A percentile compares a stretch with the other conserved stretches of the same genome.
These are phyloP conservation scores for Phytopythium boreale DNA, from an alignment of 352 stramenopile genomes.

Conservation along the genomic window DNA sequence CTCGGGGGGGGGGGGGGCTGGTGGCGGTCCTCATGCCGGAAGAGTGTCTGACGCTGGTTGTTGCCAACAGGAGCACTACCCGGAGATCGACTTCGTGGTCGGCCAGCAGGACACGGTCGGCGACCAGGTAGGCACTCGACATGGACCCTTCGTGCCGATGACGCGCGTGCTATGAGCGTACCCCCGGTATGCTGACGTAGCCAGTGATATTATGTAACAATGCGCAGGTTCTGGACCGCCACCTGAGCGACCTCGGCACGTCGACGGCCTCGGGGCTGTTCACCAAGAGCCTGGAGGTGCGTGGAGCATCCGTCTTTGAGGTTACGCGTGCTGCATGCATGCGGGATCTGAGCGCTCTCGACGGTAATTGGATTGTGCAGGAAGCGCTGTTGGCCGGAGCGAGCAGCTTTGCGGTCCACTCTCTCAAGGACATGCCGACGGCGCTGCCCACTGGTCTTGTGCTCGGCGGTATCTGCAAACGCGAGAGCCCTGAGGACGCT, in stretches of 20 bases:
- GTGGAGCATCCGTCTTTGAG: too few species aligned
- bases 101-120: conserved; percentile 79
- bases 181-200: too few species aligned
- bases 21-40: too few species aligned
- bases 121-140: conserved; percentile 41
- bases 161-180: too few species aligned
- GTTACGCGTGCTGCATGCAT: too few species aligned
- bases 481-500: conserved; percentile 80
- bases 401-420: conserved; percentile 85
- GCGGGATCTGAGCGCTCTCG: not conserved
- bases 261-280: conserved; percentile 74
- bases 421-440: conserved; percentile 89
- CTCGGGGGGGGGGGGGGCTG: too few species aligned
- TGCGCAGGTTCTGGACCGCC: conserved; percentile 53
- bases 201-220: too few species aligned
- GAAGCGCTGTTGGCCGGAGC: conserved; percentile 61
- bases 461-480: conserved; percentile 77
- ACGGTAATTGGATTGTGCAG: conserved; percentile 9
- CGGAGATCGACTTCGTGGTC: conserved; percentile 72
- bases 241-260: conserved; percentile 74
- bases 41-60: not conserved
- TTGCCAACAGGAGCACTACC: conserved; percentile 38
- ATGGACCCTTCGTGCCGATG: not conserved
- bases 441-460: conserved; percentile 73
- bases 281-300: conserved; percentile 87